These are phyloP conservation scores for Huntiella bhutanensis DNA, from an alignment of 2,329 filamentous ascomycete genomes.

Conservation along the genomic window DNA sequence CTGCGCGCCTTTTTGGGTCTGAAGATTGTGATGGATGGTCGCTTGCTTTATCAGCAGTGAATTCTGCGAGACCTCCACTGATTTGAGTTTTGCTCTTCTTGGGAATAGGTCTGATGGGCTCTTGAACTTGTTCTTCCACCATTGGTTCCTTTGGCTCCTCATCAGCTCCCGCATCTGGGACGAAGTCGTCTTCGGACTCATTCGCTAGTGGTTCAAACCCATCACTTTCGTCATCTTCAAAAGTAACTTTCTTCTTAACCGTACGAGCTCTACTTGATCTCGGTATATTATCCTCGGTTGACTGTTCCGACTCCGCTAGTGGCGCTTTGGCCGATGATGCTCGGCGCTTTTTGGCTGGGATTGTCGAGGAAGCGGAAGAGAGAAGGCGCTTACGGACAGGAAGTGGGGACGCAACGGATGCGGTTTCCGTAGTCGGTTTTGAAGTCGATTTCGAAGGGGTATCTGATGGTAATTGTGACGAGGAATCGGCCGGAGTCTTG, in stretches of 20 bases:
- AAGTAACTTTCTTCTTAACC: not conserved
- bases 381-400: constrained; percentile 13
- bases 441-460: not conserved
- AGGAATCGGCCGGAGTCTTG: not conserved
- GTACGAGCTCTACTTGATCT: no score
- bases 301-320: no score
- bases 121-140: not conserved
- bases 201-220: not conserved
- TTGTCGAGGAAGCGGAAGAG: constrained; percentile 13
- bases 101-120: not conserved
- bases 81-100: not conserved
- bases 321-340: not conserved
- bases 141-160: not conserved
- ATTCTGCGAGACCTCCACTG: not conserved
- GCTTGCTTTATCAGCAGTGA: not conserved
- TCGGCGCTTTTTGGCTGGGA: constrained; percentile 10
- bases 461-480: no score
- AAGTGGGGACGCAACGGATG: constrained; percentile 16
- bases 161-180: not conserved
- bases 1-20: constrained; percentile 34
- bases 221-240: constrained; percentile 3
- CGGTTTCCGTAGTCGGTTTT: constrained; percentile 8
- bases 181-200: not conserved
- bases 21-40: not conserved
- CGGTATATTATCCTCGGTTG: no score